Evolutionary conservation across 2,329 filamentous ascomycete species (phyloP), one percentile per base, ranked within the genome.

Genomic region (Aureobasidium leucospermi): DNA sequence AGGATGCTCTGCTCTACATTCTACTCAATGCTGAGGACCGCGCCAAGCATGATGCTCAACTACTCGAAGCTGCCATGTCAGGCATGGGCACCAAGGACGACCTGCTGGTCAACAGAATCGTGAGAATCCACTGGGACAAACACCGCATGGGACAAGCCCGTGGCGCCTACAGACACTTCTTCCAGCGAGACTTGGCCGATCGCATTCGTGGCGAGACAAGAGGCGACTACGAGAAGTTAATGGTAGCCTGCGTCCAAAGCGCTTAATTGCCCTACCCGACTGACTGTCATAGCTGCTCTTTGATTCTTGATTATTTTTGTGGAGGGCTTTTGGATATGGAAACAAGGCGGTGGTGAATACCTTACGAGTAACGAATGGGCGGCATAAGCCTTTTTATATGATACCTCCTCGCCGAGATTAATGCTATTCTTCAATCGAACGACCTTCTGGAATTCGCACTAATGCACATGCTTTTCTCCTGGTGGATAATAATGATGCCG

Each of bases 1-100:
- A 92, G 71, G 83, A 89, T 15, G 90, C 90, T 0, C 81, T 97
- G 0, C 75, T 94, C 29, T 85, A 85, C 70, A 90, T 96, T 72
- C 77, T 96, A n/a, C 81, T 82, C 10, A 80, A 86, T 11, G 93
- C 89, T 2, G 77, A 83, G 6, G 90, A 96, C 73, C 89, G 87
- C 65, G 90, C 89, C 61, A 87, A 89, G 79, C 86, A 90, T 64
- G 92, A 96, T 67, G 94, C 92, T 0, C 76, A 81, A 23, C 78
- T 90, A 4, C 79, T 97, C n/a, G 91, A 96, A 70, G 88, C 89
- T 13, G 80, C 88, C 15, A 97, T 97, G 93, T 81, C 84, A 1
- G 94, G 93, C 0, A 67, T 87, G 64, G 93, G 93, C 2, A 97
- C 94, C 10, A 93, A 94, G 72, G 92, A 99, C 63, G 77, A 85